Base-by-base conservation (phyloP, 805 yeast species). In the Saccharomycopsis olivae region DNA sequence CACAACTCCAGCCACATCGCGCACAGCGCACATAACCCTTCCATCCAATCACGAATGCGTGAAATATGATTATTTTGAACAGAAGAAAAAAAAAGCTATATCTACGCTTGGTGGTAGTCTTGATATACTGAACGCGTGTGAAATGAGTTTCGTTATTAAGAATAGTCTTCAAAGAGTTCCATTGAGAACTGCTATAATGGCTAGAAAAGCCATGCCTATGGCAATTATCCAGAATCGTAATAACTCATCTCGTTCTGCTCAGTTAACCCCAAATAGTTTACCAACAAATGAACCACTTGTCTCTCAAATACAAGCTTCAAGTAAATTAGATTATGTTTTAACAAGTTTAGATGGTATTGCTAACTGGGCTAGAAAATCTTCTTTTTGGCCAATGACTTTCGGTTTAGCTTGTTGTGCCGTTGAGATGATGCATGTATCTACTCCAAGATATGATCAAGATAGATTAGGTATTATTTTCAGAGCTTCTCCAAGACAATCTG, bases 331-430 rank as follows among this genome's bases (percentile, higher is more conserved):
- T 61, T 84, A 84, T 53, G 87, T 86, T 2, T 68, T 84, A 56
- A 83, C 94, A 14, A 73, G 88, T 16, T 64, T 84, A 52, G 95
- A 84, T 55, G 78, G 78, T 47, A 73, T 84, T 47, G 87, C 87
- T 49, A 79, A 79, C 65, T 84, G 95, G 95, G 94, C 89, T 1
- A 73, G 94, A 61, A 86, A 82, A 57, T 85, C 94, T 20, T 81
- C 92, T 1, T 84, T 84, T 60, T 84, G 95, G 95, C 95, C 95
- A 6, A 88, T 83, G 34, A 84, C 95, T 28, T 84, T 84, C 60
- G 95, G 95, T 25, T 67, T 84, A 55, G 94, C 94, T 6, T 84
- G 95, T 63, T 84, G 95, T 67, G 95, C 95, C 46, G 94, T 84
- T 31, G 95, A 84, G 63, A 84, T 84, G 95, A 84, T 84, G 95